phyloP scores from a whole-genome alignment of 495 filamentous ascomycete genomes.

The Aspergillus conjunctus region DNA sequence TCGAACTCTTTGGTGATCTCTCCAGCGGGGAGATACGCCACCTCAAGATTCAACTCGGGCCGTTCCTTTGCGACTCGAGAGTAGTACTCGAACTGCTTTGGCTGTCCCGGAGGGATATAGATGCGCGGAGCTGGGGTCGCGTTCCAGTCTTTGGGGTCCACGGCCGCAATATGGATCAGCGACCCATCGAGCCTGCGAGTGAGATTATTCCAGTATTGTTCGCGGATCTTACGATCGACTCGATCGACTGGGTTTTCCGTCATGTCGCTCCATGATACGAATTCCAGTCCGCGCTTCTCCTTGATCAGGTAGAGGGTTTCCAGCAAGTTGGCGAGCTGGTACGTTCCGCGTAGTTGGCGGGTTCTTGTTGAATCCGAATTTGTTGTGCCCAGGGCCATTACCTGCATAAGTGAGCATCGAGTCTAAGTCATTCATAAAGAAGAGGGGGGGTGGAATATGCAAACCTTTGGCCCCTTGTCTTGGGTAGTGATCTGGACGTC shows the following conservation, averaged over 20 bases:
- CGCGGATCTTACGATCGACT: slow-evolving; percentile 6
- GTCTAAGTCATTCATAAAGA: background rate
- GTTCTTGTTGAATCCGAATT: slow-evolving; percentile 2
- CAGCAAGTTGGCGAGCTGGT: slow-evolving; percentile 5
- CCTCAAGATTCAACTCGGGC: slow-evolving; percentile 1
- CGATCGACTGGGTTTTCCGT: slow-evolving; percentile 6
- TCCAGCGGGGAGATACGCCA: background rate
- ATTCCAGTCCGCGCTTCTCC: slow-evolving; percentile 1
- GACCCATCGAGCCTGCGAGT: slow-evolving; percentile 5
- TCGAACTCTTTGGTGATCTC: slow-evolving; percentile 5
- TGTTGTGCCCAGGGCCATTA: slow-evolving; percentile 2
- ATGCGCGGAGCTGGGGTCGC: background rate
- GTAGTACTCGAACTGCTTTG: slow-evolving; percentile 9
- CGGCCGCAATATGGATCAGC: slow-evolving; percentile 1
- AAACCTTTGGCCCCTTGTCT: slow-evolving; percentile 9
- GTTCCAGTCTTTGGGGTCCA: slow-evolving; percentile 9
- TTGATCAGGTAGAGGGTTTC: slow-evolving; percentile 5
- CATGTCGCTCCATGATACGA: slow-evolving; percentile 6
- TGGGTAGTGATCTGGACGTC: slow-evolving; percentile 1
- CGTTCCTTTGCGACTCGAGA: background rate
- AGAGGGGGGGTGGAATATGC: no score
- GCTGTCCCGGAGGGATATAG: background rate
- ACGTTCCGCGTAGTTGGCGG: slow-evolving; percentile 1
- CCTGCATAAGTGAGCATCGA: background rate
- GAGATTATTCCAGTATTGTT: slow-evolving; percentile 6